Evolutionary conservation across 106 monocot species (phyloP), one percentile per base, ranked within the genome.

Genomic region (Dioscorea zingiberensis): DNA sequence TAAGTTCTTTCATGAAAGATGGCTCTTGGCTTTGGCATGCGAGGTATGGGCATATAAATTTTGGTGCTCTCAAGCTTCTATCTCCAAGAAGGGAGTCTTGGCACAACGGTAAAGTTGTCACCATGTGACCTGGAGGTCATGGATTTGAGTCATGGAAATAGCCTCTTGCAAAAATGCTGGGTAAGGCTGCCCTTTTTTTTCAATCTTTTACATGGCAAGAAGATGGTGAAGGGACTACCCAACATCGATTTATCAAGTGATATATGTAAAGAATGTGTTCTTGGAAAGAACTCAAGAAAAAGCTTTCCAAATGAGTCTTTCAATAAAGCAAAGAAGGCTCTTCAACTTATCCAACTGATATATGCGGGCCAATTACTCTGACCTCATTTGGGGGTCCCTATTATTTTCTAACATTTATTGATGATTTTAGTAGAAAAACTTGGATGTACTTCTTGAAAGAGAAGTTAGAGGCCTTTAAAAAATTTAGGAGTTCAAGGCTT

Each of bases 201-300:
- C n/a, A n/a, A n/a, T n/a, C n/a, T n/a, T n/a, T n/a, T n/a, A n/a
- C n/a, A n/a, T n/a, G 57, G n/a, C 8, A 69, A 69, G 13, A 44
- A 58, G 5, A 69, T 69, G 69, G 69, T 69, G 46, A 69, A 58
- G 18, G 23, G 56, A 13, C 44, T 69, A 17, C 58, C 58, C 6
- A 44, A 18, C 15, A 46, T 69, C 24, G 38, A 58, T 16, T 6
- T 11, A 13, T 12, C 69, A 7, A 3, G 57, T 58, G 21, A 69
- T 17, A 22, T 58, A 44, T 69, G 12, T 68, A 28, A 55, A 55
- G 21, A 2, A 7, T 30, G 68, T 23, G 3, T 68, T 18, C 19
- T 68, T 38, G n/a, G 68, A 1, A 68, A 68, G 21, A 11, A 55
- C 11, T 26, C 27, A 2, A 68, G 32, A 10, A 68, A 54, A 12